Percentiles rank a stretch among this genome's conserved stretches.
phyloP scores from a whole-genome alignment of 768 basidiomycete species.

The Suillus spraguei region DNA sequence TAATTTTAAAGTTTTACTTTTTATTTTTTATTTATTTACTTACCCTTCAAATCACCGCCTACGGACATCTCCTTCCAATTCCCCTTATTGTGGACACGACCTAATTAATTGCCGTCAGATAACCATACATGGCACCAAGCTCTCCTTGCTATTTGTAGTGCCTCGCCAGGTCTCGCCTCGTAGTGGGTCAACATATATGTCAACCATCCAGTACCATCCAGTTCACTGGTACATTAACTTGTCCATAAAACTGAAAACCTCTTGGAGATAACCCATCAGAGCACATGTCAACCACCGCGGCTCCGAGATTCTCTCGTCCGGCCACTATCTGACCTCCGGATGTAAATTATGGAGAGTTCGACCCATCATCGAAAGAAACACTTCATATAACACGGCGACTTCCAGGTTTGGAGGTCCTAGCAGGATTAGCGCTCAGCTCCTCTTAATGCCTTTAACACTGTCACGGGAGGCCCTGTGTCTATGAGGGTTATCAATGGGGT shows the following conservation, averaged over 20 bases:
- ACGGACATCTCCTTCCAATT: slow-evolving; percentile 19
- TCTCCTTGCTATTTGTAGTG: background rate
- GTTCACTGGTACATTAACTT: too few species aligned
- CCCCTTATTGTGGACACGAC: background rate
- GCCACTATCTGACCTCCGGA: background rate
- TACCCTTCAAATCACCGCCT: background rate
- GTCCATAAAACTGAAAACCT: slow-evolving; percentile 2
- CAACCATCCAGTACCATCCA: too few species aligned
- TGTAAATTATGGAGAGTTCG: background rate
- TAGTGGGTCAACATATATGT: too few species aligned
- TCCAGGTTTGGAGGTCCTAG: background rate
- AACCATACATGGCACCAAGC: background rate
- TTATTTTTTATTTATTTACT: background rate
- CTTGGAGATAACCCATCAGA: background rate
- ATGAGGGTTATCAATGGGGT: background rate
- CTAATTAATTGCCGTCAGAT: slow-evolving; percentile 12
- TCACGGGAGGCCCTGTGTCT: background rate
- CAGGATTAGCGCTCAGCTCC: background rate
- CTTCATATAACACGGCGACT: background rate
- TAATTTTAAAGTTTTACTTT: background rate
- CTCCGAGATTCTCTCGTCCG: slow-evolving; percentile 4
- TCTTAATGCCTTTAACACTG: background rate
- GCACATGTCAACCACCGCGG: background rate
- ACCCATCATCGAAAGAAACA: background rate
- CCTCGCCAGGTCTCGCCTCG: too few species aligned